phyloP scores from a whole-genome alignment of 1,284 basidiomycete species.

The Boletus hoseneyae region DNA sequence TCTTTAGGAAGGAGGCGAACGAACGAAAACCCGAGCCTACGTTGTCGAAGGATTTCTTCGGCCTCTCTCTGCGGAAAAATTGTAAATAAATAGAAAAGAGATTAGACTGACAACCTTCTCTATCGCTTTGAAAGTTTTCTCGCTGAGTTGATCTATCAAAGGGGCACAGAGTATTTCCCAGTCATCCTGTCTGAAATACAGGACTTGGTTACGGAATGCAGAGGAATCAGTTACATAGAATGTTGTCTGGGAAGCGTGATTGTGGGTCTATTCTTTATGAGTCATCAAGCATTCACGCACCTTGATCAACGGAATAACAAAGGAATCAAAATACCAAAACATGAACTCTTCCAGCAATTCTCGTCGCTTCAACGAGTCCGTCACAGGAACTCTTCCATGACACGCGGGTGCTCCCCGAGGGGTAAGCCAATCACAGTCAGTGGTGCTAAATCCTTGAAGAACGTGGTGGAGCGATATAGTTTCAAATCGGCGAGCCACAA shows the following conservation, averaged over 20 bases:
- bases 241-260: constrained; percentile 56
- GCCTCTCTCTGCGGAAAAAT: constrained; percentile 51
- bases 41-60: constrained; percentile 59
- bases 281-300: constrained; percentile 38
- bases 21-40: constrained; percentile 78
- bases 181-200: constrained; percentile 95
- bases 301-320: constrained; percentile 77
- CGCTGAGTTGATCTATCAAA: constrained; percentile 68
- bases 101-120: constrained; percentile 43
- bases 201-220: constrained; percentile 78
- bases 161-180: constrained; percentile 86
- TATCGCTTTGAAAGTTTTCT: constrained; percentile 63
- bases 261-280: neutral
- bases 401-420: constrained; percentile 38
- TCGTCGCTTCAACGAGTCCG: constrained; percentile 71
- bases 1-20: constrained; percentile 93
- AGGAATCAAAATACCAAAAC: constrained; percentile 91
- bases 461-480: constrained; percentile 77
- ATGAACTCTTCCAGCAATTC: constrained; percentile 82
- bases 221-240: constrained; percentile 96
- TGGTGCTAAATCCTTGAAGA: constrained; percentile 73
- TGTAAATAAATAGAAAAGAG: constrained; percentile 7
- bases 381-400: constrained; percentile 53
- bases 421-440: constrained; percentile 81
- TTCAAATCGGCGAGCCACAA: constrained; percentile 78